Conservation (phyloP, 768 basidiomycete genomes). For the Lyophyllum decastes region DNA sequence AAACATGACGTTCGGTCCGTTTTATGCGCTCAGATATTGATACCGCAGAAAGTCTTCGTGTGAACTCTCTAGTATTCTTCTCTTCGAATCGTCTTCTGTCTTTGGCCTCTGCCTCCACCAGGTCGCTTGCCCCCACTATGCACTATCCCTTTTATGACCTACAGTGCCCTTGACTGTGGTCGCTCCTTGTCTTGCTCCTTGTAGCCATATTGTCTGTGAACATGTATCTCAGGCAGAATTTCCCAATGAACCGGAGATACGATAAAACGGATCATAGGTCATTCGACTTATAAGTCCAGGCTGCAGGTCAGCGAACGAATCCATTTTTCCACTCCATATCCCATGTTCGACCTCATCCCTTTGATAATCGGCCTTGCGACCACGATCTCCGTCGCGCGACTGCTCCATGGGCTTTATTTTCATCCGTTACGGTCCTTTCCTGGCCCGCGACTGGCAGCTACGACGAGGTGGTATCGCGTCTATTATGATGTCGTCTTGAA, state of each 20-base stretch:
- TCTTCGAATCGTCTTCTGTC: not conserved
- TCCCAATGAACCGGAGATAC: not conserved
- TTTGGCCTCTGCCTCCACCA: not conserved
- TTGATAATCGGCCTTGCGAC: not conserved
- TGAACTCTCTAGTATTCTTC: not conserved
- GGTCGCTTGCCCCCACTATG: not conserved
- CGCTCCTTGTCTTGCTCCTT: not conserved
- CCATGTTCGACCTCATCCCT: not conserved
- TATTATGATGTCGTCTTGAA: conserved; percentile 5
- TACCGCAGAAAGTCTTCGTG: not conserved
- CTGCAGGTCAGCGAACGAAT: not conserved
- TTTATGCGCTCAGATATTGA: not conserved
- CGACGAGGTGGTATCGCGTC: conserved; percentile 1
- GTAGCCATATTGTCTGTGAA: not conserved
- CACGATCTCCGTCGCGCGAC: not conserved
- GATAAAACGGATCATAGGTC: not conserved
- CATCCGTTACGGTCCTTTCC: conserved; percentile 9
- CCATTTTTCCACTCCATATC: not conserved
- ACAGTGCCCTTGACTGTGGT: not conserved
- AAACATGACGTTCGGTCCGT: not conserved
- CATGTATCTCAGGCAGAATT: not conserved
- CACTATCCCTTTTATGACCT: not conserved
- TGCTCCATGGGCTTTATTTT: not conserved
- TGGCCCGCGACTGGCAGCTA: conserved; percentile 10
- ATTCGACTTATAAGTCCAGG: not conserved